Conservation (phyloP, 1,284 basidiomycete genomes). For the Megacollybia platyphylla region DNA sequence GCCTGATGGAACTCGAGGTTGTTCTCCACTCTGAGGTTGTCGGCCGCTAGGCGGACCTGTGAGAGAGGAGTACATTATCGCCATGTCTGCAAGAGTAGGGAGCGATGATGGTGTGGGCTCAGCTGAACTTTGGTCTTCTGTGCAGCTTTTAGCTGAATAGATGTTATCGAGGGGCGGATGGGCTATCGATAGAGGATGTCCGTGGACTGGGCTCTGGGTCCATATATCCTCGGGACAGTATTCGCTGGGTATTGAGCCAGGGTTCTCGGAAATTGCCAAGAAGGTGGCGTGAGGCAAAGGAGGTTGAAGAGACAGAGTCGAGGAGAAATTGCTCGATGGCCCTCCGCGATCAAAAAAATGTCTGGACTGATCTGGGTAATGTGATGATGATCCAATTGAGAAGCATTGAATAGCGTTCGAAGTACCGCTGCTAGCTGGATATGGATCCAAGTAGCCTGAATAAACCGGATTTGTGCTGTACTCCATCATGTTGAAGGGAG, state of each 20-base stretch:
- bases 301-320: slow-evolving; percentile 17
- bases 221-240: slow-evolving; percentile 23
- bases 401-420: slow-evolving; percentile 19
- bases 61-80: slow-evolving; percentile 15
- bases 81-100: slow-evolving; percentile 32
- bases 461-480: too few relatives aligned
- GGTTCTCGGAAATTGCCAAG: slow-evolving; percentile 24
- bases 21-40: slow-evolving; percentile 6
- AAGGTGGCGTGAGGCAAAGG: slow-evolving; percentile 27
- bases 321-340: slow-evolving; percentile 17
- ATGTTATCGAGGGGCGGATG: neutral
- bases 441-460: too few relatives aligned
- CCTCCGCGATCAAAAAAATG: slow-evolving; percentile 28
- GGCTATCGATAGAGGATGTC: slow-evolving; percentile 7
- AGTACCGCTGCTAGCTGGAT: too few relatives aligned
- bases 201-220: slow-evolving; percentile 17
- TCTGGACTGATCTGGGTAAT: slow-evolving; percentile 26
- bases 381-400: slow-evolving; percentile 33
- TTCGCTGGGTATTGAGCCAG: slow-evolving; percentile 9
- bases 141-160: slow-evolving; percentile 4
- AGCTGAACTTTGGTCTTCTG: neutral
- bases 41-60: slow-evolving; percentile 1
- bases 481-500: too few relatives aligned
- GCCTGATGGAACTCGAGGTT: neutral
- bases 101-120: slow-evolving; percentile 20